Percentiles rank a stretch among this genome's conserved stretches.
These are phyloP conservation scores for Fusarium sp. DNA, from an alignment of 2,329 filamentous ascomycete species.

Conservation along the genomic window DNA sequence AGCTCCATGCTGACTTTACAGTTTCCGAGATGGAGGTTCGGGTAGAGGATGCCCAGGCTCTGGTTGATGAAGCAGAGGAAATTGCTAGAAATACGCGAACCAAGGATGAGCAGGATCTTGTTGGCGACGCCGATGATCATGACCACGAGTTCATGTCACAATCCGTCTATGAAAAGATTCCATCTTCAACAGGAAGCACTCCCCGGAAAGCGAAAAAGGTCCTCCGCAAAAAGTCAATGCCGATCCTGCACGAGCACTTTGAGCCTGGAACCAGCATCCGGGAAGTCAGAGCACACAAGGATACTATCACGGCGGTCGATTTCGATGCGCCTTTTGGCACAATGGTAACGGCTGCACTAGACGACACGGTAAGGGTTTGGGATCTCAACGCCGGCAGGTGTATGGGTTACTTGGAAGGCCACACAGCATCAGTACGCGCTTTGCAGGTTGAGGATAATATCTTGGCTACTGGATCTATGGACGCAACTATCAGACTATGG, in stretches of 20 bases:
- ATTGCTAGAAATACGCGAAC: conserved; percentile 64
- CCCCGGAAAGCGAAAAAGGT: conserved; percentile 64
- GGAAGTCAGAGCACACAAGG: conserved; percentile 88
- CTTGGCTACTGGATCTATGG: conserved; percentile 92
- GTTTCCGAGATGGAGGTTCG: conserved; percentile 73
- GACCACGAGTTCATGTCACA: conserved; percentile 88
- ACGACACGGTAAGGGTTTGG: conserved; percentile 96
- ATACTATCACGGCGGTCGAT: conserved; percentile 89
- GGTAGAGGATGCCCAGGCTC: conserved; percentile 70
- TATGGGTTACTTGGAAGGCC: conserved; percentile 91
- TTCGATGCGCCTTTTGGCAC: conserved; percentile 98
- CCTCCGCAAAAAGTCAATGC: conserved; percentile 84
- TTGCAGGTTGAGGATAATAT: conserved; percentile 97
- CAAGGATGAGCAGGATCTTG: conserved; percentile 66
- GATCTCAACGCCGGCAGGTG: conserved; percentile 94
- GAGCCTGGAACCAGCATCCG: conserved; percentile 89
- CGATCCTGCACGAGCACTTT: conserved; percentile 94
- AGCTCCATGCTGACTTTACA: conserved; percentile 53
- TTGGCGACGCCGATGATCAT: conserved; percentile 63
- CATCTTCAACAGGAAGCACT: conserved; percentile 64
- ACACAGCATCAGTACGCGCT: conserved; percentile 91
- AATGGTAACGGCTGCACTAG: conserved; percentile 90
- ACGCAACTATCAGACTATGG: conserved; percentile 95
- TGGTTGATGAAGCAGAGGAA: conserved; percentile 69
- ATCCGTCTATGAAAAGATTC: conserved; percentile 95